Conservation (phyloP, 2,329 filamentous ascomycete species). For the Aspergillus proliferans region DNA sequence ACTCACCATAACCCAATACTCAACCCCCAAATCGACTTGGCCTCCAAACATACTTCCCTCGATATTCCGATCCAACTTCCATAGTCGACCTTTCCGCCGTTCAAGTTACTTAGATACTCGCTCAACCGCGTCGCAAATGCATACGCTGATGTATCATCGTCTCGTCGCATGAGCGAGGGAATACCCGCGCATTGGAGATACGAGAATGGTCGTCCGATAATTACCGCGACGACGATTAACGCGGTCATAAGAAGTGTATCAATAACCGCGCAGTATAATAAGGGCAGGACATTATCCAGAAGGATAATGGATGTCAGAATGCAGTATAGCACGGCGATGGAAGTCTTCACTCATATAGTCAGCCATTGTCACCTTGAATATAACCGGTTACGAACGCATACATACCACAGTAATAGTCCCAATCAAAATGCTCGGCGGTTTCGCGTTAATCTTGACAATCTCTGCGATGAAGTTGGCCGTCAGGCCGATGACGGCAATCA, state of each 20-base stretch:
- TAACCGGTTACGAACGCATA: constrained; percentile 15
- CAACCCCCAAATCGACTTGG: constrained; percentile 83
- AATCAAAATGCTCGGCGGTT: constrained; percentile 66
- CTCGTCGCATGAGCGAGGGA: constrained; percentile 6
- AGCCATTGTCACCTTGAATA: background rate
- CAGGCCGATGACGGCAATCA: constrained; percentile 73
- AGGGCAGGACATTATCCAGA: constrained; percentile 67
- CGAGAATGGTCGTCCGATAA: constrained; percentile 73
- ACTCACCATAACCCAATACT: constrained; percentile 67
- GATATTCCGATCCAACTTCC: constrained; percentile 54
- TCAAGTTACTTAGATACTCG: constrained; percentile 45
- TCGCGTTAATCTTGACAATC: constrained; percentile 60
- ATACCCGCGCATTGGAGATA: constrained; percentile 65
- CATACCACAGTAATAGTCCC: constrained; percentile 74
- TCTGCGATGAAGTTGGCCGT: constrained; percentile 74
- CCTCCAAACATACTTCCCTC: constrained; percentile 67
- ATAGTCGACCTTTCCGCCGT: constrained; percentile 45
- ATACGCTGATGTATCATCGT: constrained; percentile 45
- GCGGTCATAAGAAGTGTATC: constrained; percentile 69
- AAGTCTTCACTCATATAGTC: constrained; percentile 50
- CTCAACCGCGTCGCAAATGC: constrained; percentile 50
- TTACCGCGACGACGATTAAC: constrained; percentile 68
- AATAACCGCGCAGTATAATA: constrained; percentile 60
- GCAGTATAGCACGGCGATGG: constrained; percentile 72
- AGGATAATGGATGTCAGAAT: constrained; percentile 76